Base-by-base conservation (phyloP, 129 eudicot genomes). In the Arctium lappa region DNA sequence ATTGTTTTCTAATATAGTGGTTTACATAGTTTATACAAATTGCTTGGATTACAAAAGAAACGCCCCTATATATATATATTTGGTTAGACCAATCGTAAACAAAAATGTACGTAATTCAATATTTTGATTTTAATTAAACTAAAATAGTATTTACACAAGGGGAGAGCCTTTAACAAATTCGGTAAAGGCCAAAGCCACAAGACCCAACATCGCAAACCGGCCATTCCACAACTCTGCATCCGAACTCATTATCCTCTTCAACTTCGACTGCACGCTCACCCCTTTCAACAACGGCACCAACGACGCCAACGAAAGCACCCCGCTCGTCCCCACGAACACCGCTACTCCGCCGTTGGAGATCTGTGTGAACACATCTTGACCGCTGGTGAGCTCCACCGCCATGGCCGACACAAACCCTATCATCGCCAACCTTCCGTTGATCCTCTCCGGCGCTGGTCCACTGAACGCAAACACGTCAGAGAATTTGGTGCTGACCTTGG, bases 371-470 rank as follows among this genome's bases (percentile, higher is more conserved):
- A 94, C 72, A 38, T 87, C 94, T 50, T 90, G 82, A 0, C 98
- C 94, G 73, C 80, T 5, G 1, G 85, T 92, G 48, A 86, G 44
- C 63, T 92, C 94, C 46, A 87, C 92, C 0, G 89, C 94, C 50
- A 92, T 65, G 0, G 97, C 94, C 5, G 92, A 84, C 10, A 84
- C 91, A 15, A 92, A 92, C n/a, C 97, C 97, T 3, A 88, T 85
- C 97, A 92, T 92, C 0, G 97, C 97, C 4, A 92, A 72, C 72
- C 97, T 84, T 10, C 98, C 98, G 86, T 94, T 92, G 81, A 92
- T 92, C 76, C 97, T 84, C 79, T 94, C 98, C 8, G 98, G 98
- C 48, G 88, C 97, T 0, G 98, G 97, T 11, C 98, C 98, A 34
- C 97, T 81, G 88, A 94, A 94, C 22, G 96, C 92, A 6, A 94